Evolutionary conservation across 1,139 yeast species (phyloP), one percentile per base, ranked within the genome.

Genomic region (Geotrichum histeridarum): DNA sequence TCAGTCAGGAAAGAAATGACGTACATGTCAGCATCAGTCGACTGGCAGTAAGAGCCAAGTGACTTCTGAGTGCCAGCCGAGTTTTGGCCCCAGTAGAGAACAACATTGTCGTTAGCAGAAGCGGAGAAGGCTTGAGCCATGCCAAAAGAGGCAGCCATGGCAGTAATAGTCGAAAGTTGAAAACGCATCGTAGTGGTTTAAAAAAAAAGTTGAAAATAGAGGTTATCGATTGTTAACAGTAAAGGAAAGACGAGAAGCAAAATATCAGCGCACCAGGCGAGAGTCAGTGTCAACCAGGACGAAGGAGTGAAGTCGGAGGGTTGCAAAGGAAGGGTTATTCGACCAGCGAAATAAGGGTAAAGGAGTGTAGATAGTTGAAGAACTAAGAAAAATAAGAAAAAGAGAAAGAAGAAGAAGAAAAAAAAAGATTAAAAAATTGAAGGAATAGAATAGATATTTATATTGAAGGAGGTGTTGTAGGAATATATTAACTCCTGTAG

Each of bases 21-120:
- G 54, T 84, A 78, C 56, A 88, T 84, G 66, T 88, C 96, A 37
- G 85, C 89, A 53, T 82, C 78, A 54, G 80, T 77, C 47, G 81
- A 76, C 57, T 77, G 73, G 76, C 96, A 90, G 75, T 89, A 88
- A 54, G 75, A 70, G 12, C 81, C 78, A 54, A 90, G 76, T 9
- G 79, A 69, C 61, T 80, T 73, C 70, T 88, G 94, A 46, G 78
- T 64, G 35, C 72, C 72, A 32, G 81, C 86, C n/a, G 93, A 82
- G 64, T 81, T 80, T 72, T 90, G 97, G 50, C 97, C 97, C 96
- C 96, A 90, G 72, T 89, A 90, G 8, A 86, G 78, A 15, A 84
- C 95, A 47, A 86, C 51, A 30, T 56, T 56, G 50, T 38, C 31
- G 41, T 51, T 50, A 7, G 45, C 49, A 3, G 54, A n/a, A 8